Evolutionary conservation across 345 rosid genomes (phyloP), one percentile per base, ranked within the genome.

Genomic region (Physaria fendleri): DNA sequence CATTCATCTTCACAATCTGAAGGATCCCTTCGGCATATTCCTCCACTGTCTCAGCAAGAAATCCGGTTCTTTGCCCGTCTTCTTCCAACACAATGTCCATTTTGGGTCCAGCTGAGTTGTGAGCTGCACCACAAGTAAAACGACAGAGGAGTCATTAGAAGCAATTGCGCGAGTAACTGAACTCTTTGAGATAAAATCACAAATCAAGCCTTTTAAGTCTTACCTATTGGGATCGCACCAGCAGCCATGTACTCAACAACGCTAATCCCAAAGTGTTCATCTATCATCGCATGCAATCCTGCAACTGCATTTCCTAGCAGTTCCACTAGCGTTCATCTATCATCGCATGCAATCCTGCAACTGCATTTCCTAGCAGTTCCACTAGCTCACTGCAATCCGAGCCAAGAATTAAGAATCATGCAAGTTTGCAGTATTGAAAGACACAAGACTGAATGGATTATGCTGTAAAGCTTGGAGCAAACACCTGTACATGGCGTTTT

Each of bases 211-310:
- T 21, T 21, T 42, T 8, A 38, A 14, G 8, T 43, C 75, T 18
- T 29, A 93, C 96, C 96, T n/a, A 89, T 87, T 34, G 99, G 97
- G 56, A 93, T 79, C 34, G 95, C 90, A 7, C 97, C 99, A 1
- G 95, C 95, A 64, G 91, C 94, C 95, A 93, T 93, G 62, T 78
- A 93, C 76, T 89, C 94, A 14, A 89, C 99, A 39, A 89, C 90
- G 5, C 93, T 68, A 5, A 89, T 89, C 55, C 97, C 99, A 62
- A 93, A 85, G 62, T 89, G 97, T 79, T 93, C 97, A 22, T 89
- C 94, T 59, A 66, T 79, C 95, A 89, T 89, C 8, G 89, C 83
- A 51, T 87, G 97, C 48, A 87, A 58, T 60, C 97, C 97, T 1
- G 81, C 89, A 56, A 78, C 79, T 21, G 94, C 95, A 35, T 80